Conservation (phyloP, 2,329 filamentous ascomycete genomes). For the Talaromyces sp. region DNA sequence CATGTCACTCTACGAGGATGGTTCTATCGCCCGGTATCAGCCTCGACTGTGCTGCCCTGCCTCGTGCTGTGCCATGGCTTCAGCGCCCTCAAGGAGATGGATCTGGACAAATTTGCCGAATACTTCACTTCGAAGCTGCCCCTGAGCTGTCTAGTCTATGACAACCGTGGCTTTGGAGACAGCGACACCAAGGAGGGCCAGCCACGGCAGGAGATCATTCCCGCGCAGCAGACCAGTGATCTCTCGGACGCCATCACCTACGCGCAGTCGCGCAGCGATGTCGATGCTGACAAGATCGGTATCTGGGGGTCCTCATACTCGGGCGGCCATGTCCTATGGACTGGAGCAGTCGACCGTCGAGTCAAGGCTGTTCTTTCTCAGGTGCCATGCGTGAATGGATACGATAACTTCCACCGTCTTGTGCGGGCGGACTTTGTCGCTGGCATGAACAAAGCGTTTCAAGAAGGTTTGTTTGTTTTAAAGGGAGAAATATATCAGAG, state of each 20-base stretch:
- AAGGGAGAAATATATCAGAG: not conserved
- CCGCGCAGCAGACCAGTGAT: slow-evolving; percentile 30
- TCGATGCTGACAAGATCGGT: slow-evolving; percentile 29
- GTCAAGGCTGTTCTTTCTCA: slow-evolving; percentile 39
- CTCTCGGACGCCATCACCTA: slow-evolving; percentile 37
- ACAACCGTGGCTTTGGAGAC: slow-evolving; percentile 20
- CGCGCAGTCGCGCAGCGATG: slow-evolving; percentile 24
- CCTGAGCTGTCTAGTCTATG: slow-evolving; percentile 9
- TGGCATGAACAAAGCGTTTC: slow-evolving; percentile 22
- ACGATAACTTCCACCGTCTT: slow-evolving; percentile 30
- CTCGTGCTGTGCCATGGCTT: not conserved
- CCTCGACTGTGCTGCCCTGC: not conserved
- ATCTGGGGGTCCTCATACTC: slow-evolving; percentile 36
- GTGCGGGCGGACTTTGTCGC: slow-evolving; percentile 27
- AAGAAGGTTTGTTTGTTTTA: not conserved
- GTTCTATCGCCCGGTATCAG: not conserved
- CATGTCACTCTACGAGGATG: not conserved
- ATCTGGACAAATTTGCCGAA: not conserved
- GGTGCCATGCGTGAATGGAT: slow-evolving; percentile 34
- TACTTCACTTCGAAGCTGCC: not conserved
- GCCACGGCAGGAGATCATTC: slow-evolving; percentile 23
- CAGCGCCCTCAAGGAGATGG: not conserved
- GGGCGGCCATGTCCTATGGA: slow-evolving; percentile 37
- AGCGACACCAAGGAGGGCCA: slow-evolving; percentile 21
- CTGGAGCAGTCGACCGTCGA: slow-evolving; percentile 35